Percentiles rank a stretch among this genome's conserved stretches.
Evolutionary conservation across 2,329 filamentous ascomycete species (phyloP).

Genomic region (Trichophyton rubrum): DNA sequence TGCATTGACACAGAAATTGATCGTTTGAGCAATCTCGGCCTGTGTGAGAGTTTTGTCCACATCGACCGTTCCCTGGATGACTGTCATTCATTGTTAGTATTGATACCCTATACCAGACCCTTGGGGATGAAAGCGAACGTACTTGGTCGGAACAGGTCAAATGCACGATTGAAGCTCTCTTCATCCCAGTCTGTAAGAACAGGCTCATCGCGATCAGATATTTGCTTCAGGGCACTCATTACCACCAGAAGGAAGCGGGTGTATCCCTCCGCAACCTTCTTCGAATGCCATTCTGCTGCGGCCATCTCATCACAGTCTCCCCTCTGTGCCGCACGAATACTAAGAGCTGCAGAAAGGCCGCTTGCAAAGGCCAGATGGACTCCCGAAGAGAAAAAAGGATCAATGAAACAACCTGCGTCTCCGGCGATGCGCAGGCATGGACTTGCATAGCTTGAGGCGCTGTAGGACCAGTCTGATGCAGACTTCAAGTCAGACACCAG

Average conservation of each 20-base stretch:
- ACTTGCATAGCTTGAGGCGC: slow-evolving; percentile 32
- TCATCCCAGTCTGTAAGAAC: background rate
- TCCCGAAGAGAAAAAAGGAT: slow-evolving; percentile 39
- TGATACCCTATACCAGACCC: background rate
- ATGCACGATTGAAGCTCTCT: background rate
- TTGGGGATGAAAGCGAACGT: background rate
- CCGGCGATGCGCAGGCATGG: slow-evolving; percentile 32
- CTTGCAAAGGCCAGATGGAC: slow-evolving; percentile 35
- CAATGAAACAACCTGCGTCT: slow-evolving; percentile 40
- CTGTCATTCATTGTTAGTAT: background rate
- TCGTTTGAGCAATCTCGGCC: background rate
- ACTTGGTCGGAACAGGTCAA: background rate
- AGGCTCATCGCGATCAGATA: background rate
- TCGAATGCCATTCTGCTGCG: slow-evolving; percentile 32
- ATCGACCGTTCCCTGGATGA: background rate
- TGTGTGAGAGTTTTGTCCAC: background rate
- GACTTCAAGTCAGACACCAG: slow-evolving; percentile 28
- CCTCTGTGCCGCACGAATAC: slow-evolving; percentile 30
- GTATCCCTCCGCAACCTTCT: slow-evolving; percentile 36
- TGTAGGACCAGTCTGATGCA: slow-evolving; percentile 40
- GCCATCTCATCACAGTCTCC: slow-evolving; percentile 29
- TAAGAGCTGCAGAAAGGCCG: slow-evolving; percentile 36
- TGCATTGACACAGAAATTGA: background rate
- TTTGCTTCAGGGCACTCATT: background rate
- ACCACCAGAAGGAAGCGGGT: slow-evolving; percentile 35